A percentile compares a stretch with the other conserved stretches of the same genome.
phyloP scores from a whole-genome alignment of 169 alveolate genomes.

The Fabrea salina region DNA sequence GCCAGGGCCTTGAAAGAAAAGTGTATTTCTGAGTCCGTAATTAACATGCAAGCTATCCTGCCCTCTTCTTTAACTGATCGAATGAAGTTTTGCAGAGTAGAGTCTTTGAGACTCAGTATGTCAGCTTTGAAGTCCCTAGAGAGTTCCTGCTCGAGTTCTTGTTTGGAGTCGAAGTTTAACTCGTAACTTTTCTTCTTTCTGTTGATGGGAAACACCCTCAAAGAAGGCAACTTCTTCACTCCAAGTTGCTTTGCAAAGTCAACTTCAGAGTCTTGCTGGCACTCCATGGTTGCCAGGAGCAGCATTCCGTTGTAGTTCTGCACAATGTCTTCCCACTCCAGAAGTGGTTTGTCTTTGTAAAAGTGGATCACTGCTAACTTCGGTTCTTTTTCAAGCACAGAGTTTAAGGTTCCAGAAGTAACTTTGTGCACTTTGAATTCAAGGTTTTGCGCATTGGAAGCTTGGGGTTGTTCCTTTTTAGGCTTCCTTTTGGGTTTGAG shows the following conservation, averaged over 20 bases:
- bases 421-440: neutral
- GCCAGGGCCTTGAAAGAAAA: neutral
- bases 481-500: neutral
- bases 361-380: neutral
- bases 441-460: neutral
- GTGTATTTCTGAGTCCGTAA: neutral
- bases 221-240: conserved; percentile 13
- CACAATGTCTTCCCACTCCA: conserved; percentile 33
- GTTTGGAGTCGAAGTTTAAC: neutral
- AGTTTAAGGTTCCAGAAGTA: neutral
- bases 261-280: neutral
- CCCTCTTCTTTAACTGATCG: neutral
- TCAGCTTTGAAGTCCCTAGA: conserved; percentile 6
- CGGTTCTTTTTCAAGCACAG: neutral
- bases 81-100: conserved; percentile 11
- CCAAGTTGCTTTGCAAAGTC: neutral
- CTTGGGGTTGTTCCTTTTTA: neutral
- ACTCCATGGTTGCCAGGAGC: neutral
- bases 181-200: conserved; percentile 20
- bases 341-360: neutral
- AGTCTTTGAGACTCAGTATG: neutral
- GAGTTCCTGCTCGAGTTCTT: conserved; percentile 21
- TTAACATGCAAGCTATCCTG: neutral
- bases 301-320: conserved; percentile 1
- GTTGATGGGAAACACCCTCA: conserved; percentile 5